phyloP scores from a whole-genome alignment of 176 grass and related monocot species.

The Musa itinerans region DNA sequence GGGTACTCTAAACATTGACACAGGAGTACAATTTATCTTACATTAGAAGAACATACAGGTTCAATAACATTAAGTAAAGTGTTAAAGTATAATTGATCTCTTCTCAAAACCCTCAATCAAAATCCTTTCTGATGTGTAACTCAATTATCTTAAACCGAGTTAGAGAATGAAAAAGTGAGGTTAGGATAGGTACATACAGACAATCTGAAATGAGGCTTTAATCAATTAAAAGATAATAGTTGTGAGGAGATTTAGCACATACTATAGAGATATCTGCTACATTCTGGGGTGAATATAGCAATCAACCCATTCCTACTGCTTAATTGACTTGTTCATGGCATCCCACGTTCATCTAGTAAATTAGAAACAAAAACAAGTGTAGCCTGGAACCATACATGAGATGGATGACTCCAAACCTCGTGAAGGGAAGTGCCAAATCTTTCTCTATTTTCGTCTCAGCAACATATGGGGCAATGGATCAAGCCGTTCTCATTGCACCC shows the following conservation, averaged over 20 bases:
- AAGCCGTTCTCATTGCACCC: constrained; percentile 94
- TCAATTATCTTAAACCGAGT: no score
- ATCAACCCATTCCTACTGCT: constrained; percentile 1
- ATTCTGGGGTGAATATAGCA: background rate
- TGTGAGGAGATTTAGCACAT: background rate
- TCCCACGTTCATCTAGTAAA: background rate
- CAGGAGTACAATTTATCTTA: no score
- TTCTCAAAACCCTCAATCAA: no score
- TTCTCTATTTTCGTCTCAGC: constrained; percentile 14
- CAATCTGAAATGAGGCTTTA: no score
- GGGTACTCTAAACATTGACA: no score
- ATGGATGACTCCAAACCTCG: background rate
- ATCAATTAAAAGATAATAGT: background rate
- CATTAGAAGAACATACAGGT: no score
- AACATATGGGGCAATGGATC: constrained; percentile 85
- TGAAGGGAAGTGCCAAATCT: background rate
- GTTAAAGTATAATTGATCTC: no score
- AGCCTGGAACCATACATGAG: background rate
- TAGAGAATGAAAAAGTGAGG: no score
- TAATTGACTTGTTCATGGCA: background rate
- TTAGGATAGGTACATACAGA: no score
- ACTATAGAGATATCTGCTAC: background rate
- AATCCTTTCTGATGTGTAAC: no score
- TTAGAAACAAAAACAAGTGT: background rate
- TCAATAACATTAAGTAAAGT: no score